Percentiles rank a stretch among this genome's conserved stretches.
Evolutionary conservation across 768 basidiomycete species (phyloP).

Genomic region (Leccinum uliginosum): DNA sequence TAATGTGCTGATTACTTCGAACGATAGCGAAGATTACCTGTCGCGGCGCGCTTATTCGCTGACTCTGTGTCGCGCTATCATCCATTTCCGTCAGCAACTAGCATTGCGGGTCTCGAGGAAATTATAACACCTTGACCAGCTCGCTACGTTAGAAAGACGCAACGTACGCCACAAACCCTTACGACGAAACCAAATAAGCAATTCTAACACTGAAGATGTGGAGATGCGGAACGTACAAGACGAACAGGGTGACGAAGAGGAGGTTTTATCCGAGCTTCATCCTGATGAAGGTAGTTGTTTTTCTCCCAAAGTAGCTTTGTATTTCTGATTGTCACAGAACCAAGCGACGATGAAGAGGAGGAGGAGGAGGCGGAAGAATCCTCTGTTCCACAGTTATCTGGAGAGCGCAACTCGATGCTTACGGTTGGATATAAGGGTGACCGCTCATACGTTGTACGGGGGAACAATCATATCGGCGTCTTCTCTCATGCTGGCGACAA

Average conservation of each 20-base stretch:
- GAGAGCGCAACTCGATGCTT: conserved; percentile 80
- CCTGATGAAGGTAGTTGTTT: conserved; percentile 50
- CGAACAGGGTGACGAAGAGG: conserved; percentile 77
- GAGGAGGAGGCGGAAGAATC: conserved; percentile 36
- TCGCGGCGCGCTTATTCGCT: too few species aligned
- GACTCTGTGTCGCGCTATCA: too few species aligned
- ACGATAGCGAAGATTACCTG: too few species aligned
- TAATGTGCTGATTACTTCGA: too few species aligned
- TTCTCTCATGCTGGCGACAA: conserved; percentile 71
- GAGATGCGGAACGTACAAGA: conserved; percentile 80
- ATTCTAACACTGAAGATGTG: conserved; percentile 73
- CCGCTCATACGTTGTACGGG: conserved; percentile 88
- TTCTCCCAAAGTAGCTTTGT: background rate
- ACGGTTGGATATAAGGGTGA: conserved; percentile 96
- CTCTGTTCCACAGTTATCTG: conserved; percentile 39
- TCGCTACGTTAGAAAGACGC: too few species aligned
- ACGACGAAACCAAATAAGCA: conserved; percentile 16
- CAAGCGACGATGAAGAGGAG: conserved; percentile 26
- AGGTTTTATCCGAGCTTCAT: conserved; percentile 65
- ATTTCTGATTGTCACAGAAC: conserved; percentile 38
- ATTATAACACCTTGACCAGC: too few species aligned
- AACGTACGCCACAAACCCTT: too few species aligned
- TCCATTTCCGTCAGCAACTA: too few species aligned
- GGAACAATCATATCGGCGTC: conserved; percentile 87
- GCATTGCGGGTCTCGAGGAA: too few species aligned